Base-by-base conservation (phyloP, 108 stramenopile species). In the Conticribra guillardii region DNA sequence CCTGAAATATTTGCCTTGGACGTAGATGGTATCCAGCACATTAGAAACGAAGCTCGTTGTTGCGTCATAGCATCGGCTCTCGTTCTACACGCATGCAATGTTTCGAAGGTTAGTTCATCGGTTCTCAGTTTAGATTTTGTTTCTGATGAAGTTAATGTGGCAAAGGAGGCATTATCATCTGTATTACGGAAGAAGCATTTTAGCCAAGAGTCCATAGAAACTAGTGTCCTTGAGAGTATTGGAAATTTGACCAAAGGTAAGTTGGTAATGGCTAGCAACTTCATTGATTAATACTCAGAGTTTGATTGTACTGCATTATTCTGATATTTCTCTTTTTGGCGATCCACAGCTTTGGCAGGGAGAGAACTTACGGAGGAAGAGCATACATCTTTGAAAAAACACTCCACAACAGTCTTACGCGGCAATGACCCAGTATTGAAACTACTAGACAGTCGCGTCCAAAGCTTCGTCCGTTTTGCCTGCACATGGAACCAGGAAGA, bases 11-110 rank as follows among this genome's bases (percentile, higher is more conserved):
- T 87, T 33, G 57, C 44, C 7, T 56, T 83, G 14, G 86, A 89
- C 61, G 18, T 61, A 7, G 59, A 73, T 1, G 29, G 45, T 18
- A 53, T 89, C 16, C 48, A 52, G 4, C 28, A 33, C 16, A 85
- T 89, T 47, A 73, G 89, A 18, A 61, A 66, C 31, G 55, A 66
- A 30, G 80, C 84, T 41, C 80, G 82, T 29, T 52, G 74, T 28
- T 83, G 81, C 47, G 89, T 82, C 23, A 84, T 84, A 67, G 89
- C 80, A 48, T 84, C 83, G 11, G 80, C 89, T 3, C 67, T 90
- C 11, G 83, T 55, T 21, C 75, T 85, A 19, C 84, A 87, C 63
- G 84, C 84, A 16, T 72, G 70, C 28, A 77, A 67, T 50, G 61
- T 75, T 22, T 70, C 59, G 17, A 70, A 48, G 52, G 79, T 61